Conservation (phyloP, 202 grass and related monocot species). For the Cymbopogon flexuosus region DNA sequence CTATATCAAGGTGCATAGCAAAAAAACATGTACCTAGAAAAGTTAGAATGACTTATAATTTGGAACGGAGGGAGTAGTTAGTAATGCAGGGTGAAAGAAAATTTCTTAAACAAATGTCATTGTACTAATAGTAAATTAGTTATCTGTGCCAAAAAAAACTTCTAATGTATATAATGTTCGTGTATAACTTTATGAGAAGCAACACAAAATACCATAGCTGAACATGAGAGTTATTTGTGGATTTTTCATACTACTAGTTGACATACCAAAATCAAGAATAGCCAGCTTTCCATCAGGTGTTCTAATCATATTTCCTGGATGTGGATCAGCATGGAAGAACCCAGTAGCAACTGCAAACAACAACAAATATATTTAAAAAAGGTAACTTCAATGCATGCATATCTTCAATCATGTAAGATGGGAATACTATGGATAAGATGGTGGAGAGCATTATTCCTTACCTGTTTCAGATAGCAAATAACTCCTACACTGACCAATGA, state of each 20-base stretch:
- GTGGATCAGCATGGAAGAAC: conserved; percentile 96
- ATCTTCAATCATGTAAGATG: background rate
- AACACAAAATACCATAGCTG: background rate
- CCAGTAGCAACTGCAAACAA: conserved; percentile 87
- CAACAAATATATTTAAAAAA: conserved; percentile 7
- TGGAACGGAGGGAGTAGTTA: background rate
- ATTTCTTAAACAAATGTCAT: background rate
- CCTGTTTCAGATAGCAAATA: conserved; percentile 96
- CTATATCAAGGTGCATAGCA: too few species aligned
- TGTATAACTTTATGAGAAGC: conserved; percentile 14
- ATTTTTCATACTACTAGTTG: background rate
- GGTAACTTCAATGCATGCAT: background rate
- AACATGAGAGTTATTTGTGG: background rate
- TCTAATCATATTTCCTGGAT: conserved; percentile 98
- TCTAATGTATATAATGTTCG: background rate
- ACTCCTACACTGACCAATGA: conserved; percentile 92
- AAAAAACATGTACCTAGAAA: too few species aligned
- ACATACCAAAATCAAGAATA: conserved; percentile 98
- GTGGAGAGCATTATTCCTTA: background rate
- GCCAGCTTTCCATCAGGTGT: conserved; percentile 93
- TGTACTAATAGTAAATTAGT: background rate
- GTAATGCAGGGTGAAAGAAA: background rate
- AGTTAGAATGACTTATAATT: too few species aligned
- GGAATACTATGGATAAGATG: background rate
- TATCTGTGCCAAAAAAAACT: background rate